These are phyloP conservation scores for Pholiota conissans DNA, from an alignment of 768 basidiomycete species.

Conservation along the genomic window DNA sequence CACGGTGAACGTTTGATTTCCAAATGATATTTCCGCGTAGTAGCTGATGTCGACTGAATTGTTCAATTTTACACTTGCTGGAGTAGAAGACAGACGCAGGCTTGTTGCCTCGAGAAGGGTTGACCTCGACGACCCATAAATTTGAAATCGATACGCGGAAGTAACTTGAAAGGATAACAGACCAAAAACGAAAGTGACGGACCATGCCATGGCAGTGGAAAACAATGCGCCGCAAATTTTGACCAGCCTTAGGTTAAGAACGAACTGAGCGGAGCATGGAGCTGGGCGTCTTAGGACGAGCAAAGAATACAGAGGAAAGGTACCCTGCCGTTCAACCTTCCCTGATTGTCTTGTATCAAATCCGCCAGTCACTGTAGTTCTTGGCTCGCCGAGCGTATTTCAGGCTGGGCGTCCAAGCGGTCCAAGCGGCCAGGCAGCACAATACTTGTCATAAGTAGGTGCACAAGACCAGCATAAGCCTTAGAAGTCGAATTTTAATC, in stretches of 20 bases:
- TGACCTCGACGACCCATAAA: background rate
- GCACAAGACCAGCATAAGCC: background rate
- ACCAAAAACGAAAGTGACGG: background rate
- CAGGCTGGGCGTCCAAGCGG: slow-evolving; percentile 7
- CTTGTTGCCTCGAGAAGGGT: background rate
- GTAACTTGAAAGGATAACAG: background rate
- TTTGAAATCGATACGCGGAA: background rate
- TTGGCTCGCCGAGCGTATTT: slow-evolving; percentile 15
- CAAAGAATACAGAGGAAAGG: background rate
- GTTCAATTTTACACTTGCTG: slow-evolving; percentile 7
- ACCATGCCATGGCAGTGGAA: background rate
- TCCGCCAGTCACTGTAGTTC: background rate
- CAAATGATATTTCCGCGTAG: slow-evolving; percentile 37
- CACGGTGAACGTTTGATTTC: slow-evolving; percentile 33
- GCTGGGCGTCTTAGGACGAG: background rate
- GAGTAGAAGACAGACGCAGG: background rate
- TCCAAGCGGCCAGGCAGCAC: slow-evolving; percentile 2
- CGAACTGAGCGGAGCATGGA: background rate
- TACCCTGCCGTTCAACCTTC: background rate
- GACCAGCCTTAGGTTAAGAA: background rate
- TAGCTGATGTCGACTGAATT: slow-evolving; percentile 42
- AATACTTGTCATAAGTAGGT: background rate
- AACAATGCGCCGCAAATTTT: background rate
- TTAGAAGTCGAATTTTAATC: background rate
- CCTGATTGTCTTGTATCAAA: background rate